A percentile compares a stretch with the other conserved stretches of the same genome.
phyloP scores from a whole-genome alignment of 805 yeast genomes.

The Suhomyces xylopsoci region DNA sequence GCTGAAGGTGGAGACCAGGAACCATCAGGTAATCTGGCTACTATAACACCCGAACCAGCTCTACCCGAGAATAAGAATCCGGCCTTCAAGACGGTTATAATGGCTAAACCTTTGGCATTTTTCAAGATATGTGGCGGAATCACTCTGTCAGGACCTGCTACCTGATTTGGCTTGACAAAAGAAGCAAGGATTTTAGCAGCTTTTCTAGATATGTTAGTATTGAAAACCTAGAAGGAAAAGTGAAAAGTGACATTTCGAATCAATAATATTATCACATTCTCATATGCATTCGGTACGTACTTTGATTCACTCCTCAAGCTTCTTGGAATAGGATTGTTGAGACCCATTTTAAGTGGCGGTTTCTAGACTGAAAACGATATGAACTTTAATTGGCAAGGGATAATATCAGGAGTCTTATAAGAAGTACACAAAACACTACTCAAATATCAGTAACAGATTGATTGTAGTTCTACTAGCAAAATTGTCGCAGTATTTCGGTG shows the following conservation, averaged over 20 bases:
- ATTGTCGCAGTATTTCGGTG: neutral
- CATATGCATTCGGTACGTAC: slow-evolving; percentile 44
- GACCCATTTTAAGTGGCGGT: slow-evolving; percentile 31
- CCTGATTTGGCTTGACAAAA: slow-evolving; percentile 91
- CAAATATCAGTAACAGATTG: neutral
- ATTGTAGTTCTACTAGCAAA: neutral
- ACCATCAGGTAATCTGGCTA: slow-evolving; percentile 92
- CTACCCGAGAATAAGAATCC: slow-evolving; percentile 95
- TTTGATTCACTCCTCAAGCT: slow-evolving; percentile 81
- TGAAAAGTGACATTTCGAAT: neutral
- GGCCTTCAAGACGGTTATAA: slow-evolving; percentile 92
- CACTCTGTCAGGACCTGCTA: slow-evolving; percentile 80
- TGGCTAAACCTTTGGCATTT: slow-evolving; percentile 89
- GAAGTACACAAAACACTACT: neutral
- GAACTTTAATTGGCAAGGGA: neutral
- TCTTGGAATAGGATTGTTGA: slow-evolving; percentile 94
- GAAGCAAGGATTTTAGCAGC: slow-evolving; percentile 90
- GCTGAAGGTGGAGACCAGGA: slow-evolving; percentile 98
- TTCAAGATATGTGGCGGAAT: slow-evolving; percentile 86
- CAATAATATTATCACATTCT: neutral
- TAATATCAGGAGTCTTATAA: neutral
- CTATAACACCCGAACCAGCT: slow-evolving; percentile 95
- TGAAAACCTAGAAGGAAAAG: neutral
- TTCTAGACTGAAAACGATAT: neutral
- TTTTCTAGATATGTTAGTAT: slow-evolving; percentile 50